Base-by-base conservation (phyloP, 495 filamentous ascomycete genomes). In the Wilcoxina mikolae region DNA sequence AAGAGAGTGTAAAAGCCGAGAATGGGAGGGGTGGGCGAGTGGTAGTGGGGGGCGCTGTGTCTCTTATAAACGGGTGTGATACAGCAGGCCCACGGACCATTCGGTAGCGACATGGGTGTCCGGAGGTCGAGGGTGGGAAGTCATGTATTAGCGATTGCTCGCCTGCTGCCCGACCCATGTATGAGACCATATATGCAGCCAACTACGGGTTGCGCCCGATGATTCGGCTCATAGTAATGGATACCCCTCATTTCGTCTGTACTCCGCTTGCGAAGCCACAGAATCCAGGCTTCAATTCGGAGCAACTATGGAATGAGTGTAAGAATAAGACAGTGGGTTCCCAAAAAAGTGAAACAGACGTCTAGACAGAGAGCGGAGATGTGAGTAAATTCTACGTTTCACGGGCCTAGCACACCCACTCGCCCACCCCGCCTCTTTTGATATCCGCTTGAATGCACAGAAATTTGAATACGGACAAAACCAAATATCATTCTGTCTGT, bases 1-100 rank as follows among this genome's bases (percentile, higher is more conserved):
- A 55, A 53, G 60, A 56, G 61, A 59, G 56, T 57, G 53, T 56
- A 62, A 63, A 48, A 63, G 53, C 61, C 61, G 56, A 63, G 60
- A 59, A 59, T 53, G 60, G 55, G 55, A 55, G 48, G 55, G 60
- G 39, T 39, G 60, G 43, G 59, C 53, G 60, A 53, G 56, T 53
- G 46, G 43, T 43, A 26, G 61, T 53, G 50, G 31, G 53, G 41
- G 35, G 42, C 5, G 23, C 25, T 17, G 22, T 49, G 10, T 11
- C 11, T 35, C 49, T 62, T 60, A 63, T 64, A 59, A 63, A 63
- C 39, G n/a, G n/a, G n/a, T n/a, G n/a, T 52, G 5, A 24, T 28
- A 52, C 49, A 52, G 25, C 46, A 45, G 7, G 22, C 15, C 42
- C 22, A 45, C 42, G 42, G 45, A 23, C 7, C 45, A 4, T 11